Conservation (phyloP, 495 filamentous ascomycete genomes). For the Neurospora discreta region DNA sequence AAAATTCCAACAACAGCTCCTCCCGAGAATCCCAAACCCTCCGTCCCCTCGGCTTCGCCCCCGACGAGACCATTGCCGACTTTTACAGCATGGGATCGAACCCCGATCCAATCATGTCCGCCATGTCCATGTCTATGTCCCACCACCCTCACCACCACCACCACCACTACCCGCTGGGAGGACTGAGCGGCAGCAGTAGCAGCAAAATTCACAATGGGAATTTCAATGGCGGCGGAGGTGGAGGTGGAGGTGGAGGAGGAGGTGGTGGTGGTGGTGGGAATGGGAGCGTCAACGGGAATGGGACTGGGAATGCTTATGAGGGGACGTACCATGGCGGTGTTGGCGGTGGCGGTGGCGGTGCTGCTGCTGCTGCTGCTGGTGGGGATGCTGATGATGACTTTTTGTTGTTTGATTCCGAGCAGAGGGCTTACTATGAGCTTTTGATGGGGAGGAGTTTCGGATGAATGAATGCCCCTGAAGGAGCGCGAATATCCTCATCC, state of each 20-base stretch:
- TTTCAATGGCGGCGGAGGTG: background rate
- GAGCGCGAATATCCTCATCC: too few species aligned
- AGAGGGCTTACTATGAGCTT: conserved; percentile 26
- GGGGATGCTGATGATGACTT: background rate
- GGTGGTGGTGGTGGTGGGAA: background rate
- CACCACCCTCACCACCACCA: too few species aligned
- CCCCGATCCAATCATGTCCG: conserved; percentile 8
- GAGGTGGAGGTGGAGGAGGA: background rate
- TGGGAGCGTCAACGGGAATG: background rate
- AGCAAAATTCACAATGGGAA: too few species aligned
- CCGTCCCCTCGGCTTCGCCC: conserved; percentile 24
- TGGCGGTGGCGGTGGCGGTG: background rate
- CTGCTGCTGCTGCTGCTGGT: background rate
- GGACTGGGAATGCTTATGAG: too few species aligned
- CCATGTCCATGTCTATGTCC: too few species aligned
- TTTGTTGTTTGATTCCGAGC: conserved; percentile 16
- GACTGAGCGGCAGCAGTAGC: too few species aligned
- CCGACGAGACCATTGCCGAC: conserved; percentile 26
- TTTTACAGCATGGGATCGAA: conserved; percentile 28
- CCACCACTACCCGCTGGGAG: too few species aligned
- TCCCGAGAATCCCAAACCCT: conserved; percentile 22
- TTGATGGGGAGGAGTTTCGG: conserved; percentile 17
- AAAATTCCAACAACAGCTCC: conserved; percentile 15
- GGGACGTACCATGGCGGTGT: too few species aligned
- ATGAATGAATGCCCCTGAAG: too few species aligned